Percentiles rank a stretch among this genome's conserved stretches.
Evolutionary conservation across 176 grass and related monocot species (phyloP).

Genomic region (Carex scoparia): DNA sequence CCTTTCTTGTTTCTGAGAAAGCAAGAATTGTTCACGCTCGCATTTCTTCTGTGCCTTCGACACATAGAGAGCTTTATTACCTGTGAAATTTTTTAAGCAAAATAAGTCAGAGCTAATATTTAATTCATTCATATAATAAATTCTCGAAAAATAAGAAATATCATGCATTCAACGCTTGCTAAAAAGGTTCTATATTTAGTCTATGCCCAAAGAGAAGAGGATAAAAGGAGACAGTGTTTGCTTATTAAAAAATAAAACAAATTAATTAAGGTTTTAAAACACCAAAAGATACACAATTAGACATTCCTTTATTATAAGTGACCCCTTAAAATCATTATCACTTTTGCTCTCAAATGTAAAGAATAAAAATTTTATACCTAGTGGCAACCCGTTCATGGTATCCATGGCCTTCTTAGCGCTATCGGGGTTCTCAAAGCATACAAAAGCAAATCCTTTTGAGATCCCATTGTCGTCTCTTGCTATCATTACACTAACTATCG

Average conservation of each 20-base stretch:
- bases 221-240: background rate
- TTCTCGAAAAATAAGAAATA: background rate
- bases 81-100: conserved; percentile 28
- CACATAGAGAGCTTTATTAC: conserved; percentile 68
- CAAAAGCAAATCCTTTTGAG: conserved; percentile 74
- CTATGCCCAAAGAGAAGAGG: background rate
- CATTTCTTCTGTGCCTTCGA: conserved; percentile 79
- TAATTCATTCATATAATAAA: background rate
- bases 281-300: background rate
- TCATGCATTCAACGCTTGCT: background rate
- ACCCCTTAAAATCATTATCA: background rate
- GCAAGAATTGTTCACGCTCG: conserved; percentile 64
- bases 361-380: conserved; percentile 45
- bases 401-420: conserved; percentile 65
- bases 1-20: conserved; percentile 56
- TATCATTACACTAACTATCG: conserved; percentile 29
- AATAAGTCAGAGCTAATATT: background rate
- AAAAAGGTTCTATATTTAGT: background rate
- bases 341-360: background rate
- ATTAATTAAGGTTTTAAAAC: no score
- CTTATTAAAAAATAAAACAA: background rate
- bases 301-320: background rate
- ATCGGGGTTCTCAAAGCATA: conserved; percentile 57
- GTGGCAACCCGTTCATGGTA: conserved; percentile 56
- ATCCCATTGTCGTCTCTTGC: conserved; percentile 34